Conservation (phyloP, 441 rosid genomes). For the Syzygium malaccense region DNA sequence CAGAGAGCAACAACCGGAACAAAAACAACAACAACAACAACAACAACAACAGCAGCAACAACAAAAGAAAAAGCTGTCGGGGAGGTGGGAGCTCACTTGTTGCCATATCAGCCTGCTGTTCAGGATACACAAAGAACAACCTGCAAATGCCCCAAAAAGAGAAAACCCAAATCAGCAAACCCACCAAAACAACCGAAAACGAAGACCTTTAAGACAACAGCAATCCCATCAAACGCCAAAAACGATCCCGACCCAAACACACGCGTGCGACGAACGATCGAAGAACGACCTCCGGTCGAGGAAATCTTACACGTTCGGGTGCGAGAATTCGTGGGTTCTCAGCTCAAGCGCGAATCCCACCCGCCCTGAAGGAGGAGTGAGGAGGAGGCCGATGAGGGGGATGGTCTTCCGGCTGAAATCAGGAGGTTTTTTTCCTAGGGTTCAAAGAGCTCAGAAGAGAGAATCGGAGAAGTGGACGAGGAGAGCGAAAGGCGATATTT, state of each 20-base stretch:
- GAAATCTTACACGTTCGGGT: neutral
- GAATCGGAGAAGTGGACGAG: neutral
- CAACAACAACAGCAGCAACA: no score
- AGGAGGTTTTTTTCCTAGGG: neutral
- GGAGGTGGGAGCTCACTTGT: neutral
- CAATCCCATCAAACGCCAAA: neutral
- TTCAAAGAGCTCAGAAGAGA: neutral
- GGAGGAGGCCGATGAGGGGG: neutral
- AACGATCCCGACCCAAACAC: neutral
- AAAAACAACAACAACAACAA: neutral
- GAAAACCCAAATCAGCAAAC: neutral
- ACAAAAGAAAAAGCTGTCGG: neutral
- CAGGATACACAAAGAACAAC: neutral
- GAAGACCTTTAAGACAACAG: neutral
- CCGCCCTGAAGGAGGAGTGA: neutral
- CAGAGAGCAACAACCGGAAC: neutral
- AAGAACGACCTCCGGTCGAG: neutral
- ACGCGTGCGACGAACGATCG: neutral
- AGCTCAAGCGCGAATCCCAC: neutral
- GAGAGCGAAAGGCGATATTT: fast-evolving
- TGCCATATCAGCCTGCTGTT: neutral
- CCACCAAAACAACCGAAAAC: neutral
- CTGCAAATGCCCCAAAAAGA: neutral
- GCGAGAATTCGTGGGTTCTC: neutral
- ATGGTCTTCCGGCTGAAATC: neutral